Conservation (phyloP, 371 early-diverging fungal species). For the Saksenaea oblongispora region DNA sequence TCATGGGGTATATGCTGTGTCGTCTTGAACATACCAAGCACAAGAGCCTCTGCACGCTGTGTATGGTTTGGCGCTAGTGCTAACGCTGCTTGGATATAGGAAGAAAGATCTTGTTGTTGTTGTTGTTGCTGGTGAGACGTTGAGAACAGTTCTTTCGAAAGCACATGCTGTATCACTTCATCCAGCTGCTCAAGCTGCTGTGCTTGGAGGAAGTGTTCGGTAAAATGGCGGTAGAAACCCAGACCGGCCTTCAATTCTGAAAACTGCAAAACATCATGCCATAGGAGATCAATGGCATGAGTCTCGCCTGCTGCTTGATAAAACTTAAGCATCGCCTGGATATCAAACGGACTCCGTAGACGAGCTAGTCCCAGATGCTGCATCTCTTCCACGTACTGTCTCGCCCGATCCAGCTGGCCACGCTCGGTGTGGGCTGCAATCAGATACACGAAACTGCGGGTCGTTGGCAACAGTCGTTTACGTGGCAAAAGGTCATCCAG, state of each 20-base stretch:
- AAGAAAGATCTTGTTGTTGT: not conserved
- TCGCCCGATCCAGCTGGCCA: conserved; percentile 20
- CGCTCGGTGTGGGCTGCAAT: conserved; percentile 34
- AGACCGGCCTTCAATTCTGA: conserved; percentile 23
- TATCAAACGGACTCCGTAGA: conserved; percentile 35
- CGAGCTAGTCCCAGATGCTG: conserved; percentile 19
- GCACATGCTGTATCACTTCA: conserved; percentile 2
- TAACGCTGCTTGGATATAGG: not conserved
- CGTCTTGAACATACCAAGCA: conserved; percentile 3
- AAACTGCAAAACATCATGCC: conserved; percentile 35
- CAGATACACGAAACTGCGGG: conserved; percentile 38
- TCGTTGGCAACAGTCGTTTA: conserved; percentile 31
- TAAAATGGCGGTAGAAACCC: conserved; percentile 27
- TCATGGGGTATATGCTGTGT: conserved; percentile 1
- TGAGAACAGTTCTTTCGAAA: not conserved
- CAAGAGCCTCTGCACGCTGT: not conserved
- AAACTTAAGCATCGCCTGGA: conserved; percentile 28
- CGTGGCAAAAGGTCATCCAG: conserved; percentile 11
- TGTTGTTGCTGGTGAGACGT: not conserved
- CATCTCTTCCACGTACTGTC: conserved; percentile 28
- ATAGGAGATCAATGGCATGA: conserved; percentile 42
- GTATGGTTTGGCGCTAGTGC: not conserved
- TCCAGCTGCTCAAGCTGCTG: not conserved
- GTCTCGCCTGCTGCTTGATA: conserved; percentile 25
- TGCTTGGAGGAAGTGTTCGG: conserved; percentile 23